phyloP scores from a whole-genome alignment of 371 early-diverging fungal species.

The Mortierella sp. region DNA sequence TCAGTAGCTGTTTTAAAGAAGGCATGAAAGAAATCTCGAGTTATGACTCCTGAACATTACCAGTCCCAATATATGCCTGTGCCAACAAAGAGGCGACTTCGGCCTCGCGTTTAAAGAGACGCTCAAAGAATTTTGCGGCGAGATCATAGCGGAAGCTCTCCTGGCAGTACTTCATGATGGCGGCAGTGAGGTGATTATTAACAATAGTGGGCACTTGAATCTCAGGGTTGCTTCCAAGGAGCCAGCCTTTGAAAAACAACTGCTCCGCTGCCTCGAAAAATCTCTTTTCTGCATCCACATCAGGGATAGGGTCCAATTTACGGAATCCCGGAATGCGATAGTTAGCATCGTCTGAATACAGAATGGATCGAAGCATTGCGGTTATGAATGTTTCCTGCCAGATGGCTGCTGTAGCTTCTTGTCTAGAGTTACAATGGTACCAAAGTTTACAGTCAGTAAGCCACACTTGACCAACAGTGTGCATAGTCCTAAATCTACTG shows the following conservation, averaged over 20 bases:
- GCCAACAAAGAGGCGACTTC: constrained; percentile 92
- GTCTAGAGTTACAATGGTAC: constrained; percentile 10
- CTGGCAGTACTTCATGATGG: constrained; percentile 89
- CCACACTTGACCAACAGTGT: background rate
- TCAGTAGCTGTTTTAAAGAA: background rate
- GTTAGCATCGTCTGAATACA: constrained; percentile 89
- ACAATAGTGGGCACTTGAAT: constrained; percentile 91
- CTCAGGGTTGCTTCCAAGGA: constrained; percentile 94
- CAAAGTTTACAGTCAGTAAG: background rate
- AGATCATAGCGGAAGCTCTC: constrained; percentile 83
- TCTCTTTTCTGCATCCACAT: constrained; percentile 75
- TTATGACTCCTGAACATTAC: constrained; percentile 10
- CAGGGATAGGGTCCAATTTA: constrained; percentile 87
- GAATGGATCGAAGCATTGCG: constrained; percentile 88
- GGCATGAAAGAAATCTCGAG: background rate
- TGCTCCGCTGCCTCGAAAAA: constrained; percentile 88
- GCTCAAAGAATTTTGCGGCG: constrained; percentile 85
- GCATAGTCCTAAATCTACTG: background rate
- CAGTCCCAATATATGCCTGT: constrained; percentile 76
- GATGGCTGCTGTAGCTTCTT: constrained; percentile 81
- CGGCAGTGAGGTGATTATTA: constrained; percentile 87
- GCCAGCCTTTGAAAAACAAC: constrained; percentile 92
- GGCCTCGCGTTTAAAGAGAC: constrained; percentile 84
- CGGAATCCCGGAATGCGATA: constrained; percentile 90
- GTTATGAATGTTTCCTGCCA: constrained; percentile 95